Base-by-base conservation (phyloP, 106 monocot species). In the Allium cepa region DNA sequence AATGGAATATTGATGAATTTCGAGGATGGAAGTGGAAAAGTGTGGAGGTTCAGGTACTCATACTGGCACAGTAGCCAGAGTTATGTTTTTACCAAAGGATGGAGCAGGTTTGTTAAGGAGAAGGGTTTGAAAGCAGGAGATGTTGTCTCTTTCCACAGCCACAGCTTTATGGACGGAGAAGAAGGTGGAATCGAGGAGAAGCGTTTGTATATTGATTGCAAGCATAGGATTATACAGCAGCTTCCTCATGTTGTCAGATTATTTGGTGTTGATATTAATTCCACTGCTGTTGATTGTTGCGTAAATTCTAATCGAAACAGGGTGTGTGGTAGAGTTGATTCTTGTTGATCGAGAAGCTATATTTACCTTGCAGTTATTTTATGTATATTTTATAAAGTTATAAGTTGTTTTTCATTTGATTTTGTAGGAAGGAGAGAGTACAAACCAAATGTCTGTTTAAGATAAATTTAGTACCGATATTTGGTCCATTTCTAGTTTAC, bases 21-120 rank as follows among this genome's bases (percentile, higher is more conserved):
- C 56, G 92, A 88, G 77, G 93, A 93, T 60, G 67, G 67, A 27
- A 57, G 5, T 8, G 84, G 93, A 9, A 93, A 89, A 62, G 81
- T 80, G 26, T 93, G 93, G 93, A 63, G 86, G 49, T 89, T 93
- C 70, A 71, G 88, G 48, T 93, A 89, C 78, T 93, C 93, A 0
- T 93, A 89, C 75, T 93, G 93, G 93, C 86, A 93, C 66, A 93
- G 93, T 53, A 93, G 93, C 79, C 93, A 93, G 86, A 93, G 93
- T 69, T 93, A 93, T 73, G 93, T 93, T 51, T 76, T 93, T 6
- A 93, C 93, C 17, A 93, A 89, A 53, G 93, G 93, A 5, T 93
- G 93, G 93, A 93, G 89, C 77, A 73, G 89, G 47, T 93, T 93
- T 26, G 93, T 93, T 16, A 93, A 89, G 73, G 93, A 94, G 72